Conservation (phyloP, 495 filamentous ascomycete species). For the Aspergillus diversus region DNA sequence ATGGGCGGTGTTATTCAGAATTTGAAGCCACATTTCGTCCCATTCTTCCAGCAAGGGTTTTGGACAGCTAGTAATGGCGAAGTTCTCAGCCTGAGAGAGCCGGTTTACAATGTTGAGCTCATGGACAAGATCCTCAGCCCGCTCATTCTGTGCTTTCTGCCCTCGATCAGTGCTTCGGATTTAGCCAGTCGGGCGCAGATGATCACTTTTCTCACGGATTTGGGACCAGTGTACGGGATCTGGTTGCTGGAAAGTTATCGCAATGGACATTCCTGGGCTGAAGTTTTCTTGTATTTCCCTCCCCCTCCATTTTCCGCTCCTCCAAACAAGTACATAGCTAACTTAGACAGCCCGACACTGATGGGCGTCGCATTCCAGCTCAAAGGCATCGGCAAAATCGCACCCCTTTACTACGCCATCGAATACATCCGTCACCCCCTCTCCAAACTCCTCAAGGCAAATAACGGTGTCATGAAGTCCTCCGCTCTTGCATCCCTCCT, state of each 20-base stretch:
- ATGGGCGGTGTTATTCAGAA: conserved; percentile 1
- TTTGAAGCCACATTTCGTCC: neutral
- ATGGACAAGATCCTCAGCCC: conserved; percentile 21
- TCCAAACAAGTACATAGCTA: neutral
- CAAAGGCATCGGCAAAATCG: conserved; percentile 22
- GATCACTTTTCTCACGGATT: conserved; percentile 26
- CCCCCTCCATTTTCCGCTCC: too few relatives aligned
- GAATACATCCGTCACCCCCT: conserved; percentile 20
- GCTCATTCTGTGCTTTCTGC: conserved; percentile 23
- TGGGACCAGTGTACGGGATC: conserved; percentile 21
- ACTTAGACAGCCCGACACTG: conserved; percentile 17
- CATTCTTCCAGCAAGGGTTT: neutral
- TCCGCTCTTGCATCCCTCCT: conserved; percentile 9
- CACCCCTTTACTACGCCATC: conserved; percentile 24
- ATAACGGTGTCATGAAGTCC: conserved; percentile 12
- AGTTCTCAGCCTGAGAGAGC: neutral
- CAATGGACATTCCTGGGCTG: conserved; percentile 2
- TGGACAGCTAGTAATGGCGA: conserved; percentile 20
- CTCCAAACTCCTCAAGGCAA: neutral
- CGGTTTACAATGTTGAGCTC: neutral
- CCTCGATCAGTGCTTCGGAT: conserved; percentile 23
- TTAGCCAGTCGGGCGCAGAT: conserved; percentile 17
- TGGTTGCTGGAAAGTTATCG: conserved; percentile 31
- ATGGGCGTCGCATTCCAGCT: conserved; percentile 21
- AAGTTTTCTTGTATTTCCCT: conserved; percentile 16